phyloP scores from a whole-genome alignment of 345 rosid genomes.

The Aquilaria sinensis region DNA sequence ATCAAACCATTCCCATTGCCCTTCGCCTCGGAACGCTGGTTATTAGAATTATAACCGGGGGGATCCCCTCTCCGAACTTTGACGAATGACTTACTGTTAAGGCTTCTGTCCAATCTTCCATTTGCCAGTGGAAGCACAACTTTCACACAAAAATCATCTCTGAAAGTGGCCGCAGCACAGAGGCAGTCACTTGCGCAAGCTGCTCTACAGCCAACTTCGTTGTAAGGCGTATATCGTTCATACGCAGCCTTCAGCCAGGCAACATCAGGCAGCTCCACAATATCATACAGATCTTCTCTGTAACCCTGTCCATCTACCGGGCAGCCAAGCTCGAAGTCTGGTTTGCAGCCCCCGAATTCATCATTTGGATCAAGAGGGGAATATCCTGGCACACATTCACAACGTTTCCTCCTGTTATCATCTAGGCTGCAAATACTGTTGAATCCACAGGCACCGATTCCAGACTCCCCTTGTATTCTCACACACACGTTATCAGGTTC shows the following conservation, averaged over 20 bases:
- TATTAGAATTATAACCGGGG: neutral
- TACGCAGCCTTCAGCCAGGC: constrained; percentile 30
- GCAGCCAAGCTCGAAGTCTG: constrained; percentile 22
- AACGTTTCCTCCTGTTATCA: constrained; percentile 14
- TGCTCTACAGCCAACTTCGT: constrained; percentile 18
- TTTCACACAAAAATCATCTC: constrained; percentile 17
- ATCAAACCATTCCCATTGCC: neutral
- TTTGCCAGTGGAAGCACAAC: constrained; percentile 33
- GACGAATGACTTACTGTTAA: constrained; percentile 11
- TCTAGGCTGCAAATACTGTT: constrained; percentile 27
- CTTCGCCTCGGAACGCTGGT: neutral
- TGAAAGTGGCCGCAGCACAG: constrained; percentile 21
- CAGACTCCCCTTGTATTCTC: neutral
- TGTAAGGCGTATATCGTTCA: neutral
- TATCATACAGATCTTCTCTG: constrained; percentile 16
- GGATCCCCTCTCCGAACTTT: constrained; percentile 17
- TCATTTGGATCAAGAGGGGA: constrained; percentile 23
- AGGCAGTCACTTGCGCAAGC: constrained; percentile 33
- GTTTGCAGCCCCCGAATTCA: constrained; percentile 26
- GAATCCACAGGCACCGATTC: constrained; percentile 34
- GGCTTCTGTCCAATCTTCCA: constrained; percentile 12
- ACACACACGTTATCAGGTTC: constrained; percentile 25
- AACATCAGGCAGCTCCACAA: constrained; percentile 5
- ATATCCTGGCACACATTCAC: constrained; percentile 26
- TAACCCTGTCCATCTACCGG: constrained; percentile 10